Evolutionary conservation across 768 basidiomycete genomes (phyloP).

Genomic region (Hydnum rufescens): DNA sequence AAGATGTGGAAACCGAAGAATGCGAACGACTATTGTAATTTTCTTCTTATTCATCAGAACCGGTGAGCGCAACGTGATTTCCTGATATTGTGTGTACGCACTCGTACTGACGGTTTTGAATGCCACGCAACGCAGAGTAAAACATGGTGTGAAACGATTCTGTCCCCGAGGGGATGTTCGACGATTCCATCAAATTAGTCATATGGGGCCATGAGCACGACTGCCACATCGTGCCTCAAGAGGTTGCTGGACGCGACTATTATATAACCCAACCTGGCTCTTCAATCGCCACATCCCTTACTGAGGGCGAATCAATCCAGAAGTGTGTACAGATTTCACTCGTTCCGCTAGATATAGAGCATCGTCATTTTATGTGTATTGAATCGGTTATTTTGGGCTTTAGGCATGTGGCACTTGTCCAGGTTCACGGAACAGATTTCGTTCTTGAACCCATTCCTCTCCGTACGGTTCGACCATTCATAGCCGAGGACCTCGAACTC

Average conservation of each 20-base stretch:
- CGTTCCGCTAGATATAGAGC: not conserved
- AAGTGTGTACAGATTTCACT: slow-evolving; percentile 35
- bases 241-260: slow-evolving; percentile 81
- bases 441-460: slow-evolving; percentile 69
- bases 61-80: slow-evolving; percentile 30
- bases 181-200: slow-evolving; percentile 81
- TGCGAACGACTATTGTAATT: slow-evolving; percentile 87
- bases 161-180: slow-evolving; percentile 94
- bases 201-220: slow-evolving; percentile 99
- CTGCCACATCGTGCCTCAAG: slow-evolving; percentile 77
- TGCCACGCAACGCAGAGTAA: slow-evolving; percentile 62
- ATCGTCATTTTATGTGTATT: not conserved
- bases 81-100: too few species aligned
- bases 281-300: slow-evolving; percentile 81
- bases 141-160: slow-evolving; percentile 83
- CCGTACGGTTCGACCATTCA: slow-evolving; percentile 85
- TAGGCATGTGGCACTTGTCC: slow-evolving; percentile 80
- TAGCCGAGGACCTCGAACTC: slow-evolving; percentile 63
- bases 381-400: not conserved
- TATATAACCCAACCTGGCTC: slow-evolving; percentile 89
- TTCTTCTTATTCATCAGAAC: slow-evolving; percentile 88
- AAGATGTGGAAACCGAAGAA: slow-evolving; percentile 91
- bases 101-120: not conserved
- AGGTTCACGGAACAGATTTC: slow-evolving; percentile 78
- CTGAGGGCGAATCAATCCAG: slow-evolving; percentile 78